A percentile compares a stretch with the other conserved stretches of the same genome.
Conservation (phyloP, 305 asterid species). For the Fraxinus angustifolia region DNA sequence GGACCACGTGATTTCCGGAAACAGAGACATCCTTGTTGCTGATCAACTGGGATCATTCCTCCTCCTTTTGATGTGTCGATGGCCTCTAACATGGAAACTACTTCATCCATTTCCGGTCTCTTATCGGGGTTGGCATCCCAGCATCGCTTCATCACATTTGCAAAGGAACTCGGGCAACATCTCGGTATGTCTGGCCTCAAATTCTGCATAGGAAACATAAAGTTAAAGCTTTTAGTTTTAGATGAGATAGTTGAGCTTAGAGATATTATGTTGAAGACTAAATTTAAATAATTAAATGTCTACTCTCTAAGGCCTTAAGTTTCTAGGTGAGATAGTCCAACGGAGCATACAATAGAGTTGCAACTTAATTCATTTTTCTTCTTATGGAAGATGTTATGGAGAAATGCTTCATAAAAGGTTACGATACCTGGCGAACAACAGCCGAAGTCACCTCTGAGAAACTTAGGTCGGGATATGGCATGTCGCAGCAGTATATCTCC, state of each 20-base stretch:
- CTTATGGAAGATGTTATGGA: background rate
- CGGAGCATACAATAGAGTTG: background rate
- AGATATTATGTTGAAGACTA: background rate
- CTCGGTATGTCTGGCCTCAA: conserved; percentile 85
- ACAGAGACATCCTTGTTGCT: conserved; percentile 72
- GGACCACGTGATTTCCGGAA: conserved; percentile 66
- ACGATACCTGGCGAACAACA: conserved; percentile 76
- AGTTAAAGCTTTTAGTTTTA: background rate
- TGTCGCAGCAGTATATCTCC: conserved; percentile 91
- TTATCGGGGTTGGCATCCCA: conserved; percentile 83
- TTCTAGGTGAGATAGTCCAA: background rate
- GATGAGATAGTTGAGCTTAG: background rate
- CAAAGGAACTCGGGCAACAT: conserved; percentile 68
- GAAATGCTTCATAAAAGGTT: background rate
- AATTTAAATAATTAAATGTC: background rate
- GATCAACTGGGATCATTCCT: conserved; percentile 84
- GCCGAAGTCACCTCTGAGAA: conserved; percentile 91
- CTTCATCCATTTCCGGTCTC: conserved; percentile 83
- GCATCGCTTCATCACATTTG: conserved; percentile 73
- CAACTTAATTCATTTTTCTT: background rate
- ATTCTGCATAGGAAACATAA: conserved; percentile 34
- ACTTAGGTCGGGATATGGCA: conserved; percentile 87
- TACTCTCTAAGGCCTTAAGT: no score
- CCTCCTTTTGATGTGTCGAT: conserved; percentile 79
- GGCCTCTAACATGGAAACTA: conserved; percentile 61